Percentiles rank a stretch among this genome's conserved stretches.
These are phyloP conservation scores for Ustilago nuda DNA, from an alignment of 1,284 basidiomycete species.

Conservation along the genomic window DNA sequence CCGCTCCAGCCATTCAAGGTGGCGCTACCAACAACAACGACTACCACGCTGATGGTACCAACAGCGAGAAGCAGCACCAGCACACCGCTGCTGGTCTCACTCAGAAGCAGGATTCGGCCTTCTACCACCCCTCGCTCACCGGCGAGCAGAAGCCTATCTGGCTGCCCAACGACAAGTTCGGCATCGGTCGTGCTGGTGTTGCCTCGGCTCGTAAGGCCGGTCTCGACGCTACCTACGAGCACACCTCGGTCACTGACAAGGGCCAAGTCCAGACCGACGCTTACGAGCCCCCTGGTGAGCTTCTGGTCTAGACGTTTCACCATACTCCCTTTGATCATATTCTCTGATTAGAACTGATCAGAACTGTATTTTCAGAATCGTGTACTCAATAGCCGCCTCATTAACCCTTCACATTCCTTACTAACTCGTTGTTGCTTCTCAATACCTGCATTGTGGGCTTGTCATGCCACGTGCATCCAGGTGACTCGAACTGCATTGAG, in stretches of 20 bases:
- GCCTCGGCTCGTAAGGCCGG: conserved; percentile 60
- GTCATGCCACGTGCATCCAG: not conserved
- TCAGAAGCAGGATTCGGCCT: conserved; percentile 50
- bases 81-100: conserved; percentile 8
- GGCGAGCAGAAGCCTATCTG: conserved; percentile 64
- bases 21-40: conserved; percentile 17
- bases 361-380: conserved; percentile 16
- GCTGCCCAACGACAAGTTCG: conserved; percentile 67
- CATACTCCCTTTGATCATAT: not conserved
- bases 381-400: conserved; percentile 11
- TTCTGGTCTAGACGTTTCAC: conserved; percentile 37
- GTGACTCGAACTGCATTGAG: not conserved
- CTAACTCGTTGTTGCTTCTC: not conserved
- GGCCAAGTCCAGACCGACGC: conserved; percentile 61
- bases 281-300: conserved; percentile 63
- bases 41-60: conserved; percentile 25
- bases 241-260: conserved; percentile 65
- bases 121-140: conserved; percentile 61
- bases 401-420: not conserved
- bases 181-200: conserved; percentile 61
- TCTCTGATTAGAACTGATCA: not conserved
- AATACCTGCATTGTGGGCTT: not conserved
- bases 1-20: conserved; percentile 16
- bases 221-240: conserved; percentile 58
- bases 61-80: conserved; percentile 19